These are phyloP conservation scores for Knufia fluminis DNA, from an alignment of 2,329 filamentous ascomycete genomes.

Conservation along the genomic window DNA sequence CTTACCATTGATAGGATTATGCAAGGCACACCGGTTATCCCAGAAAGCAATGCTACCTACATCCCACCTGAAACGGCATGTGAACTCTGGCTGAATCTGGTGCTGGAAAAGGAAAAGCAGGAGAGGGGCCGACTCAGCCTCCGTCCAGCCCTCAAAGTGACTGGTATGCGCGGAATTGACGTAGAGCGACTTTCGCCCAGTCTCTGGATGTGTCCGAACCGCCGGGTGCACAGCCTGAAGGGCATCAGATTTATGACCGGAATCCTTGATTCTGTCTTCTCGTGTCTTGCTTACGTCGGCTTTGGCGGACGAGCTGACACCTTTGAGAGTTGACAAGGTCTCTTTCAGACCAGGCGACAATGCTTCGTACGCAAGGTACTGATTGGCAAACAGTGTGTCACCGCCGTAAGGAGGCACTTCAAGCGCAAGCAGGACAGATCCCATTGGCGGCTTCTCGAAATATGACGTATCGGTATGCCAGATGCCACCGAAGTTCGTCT, in stretches of 20 bases:
- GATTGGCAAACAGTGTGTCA: constrained; percentile 26
- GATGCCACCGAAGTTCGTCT: constrained; percentile 20
- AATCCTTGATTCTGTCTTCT: constrained; percentile 21
- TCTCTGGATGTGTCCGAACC: constrained; percentile 28
- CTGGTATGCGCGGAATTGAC: constrained; percentile 29
- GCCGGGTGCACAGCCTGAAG: constrained; percentile 27
- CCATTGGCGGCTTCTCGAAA: constrained; percentile 16
- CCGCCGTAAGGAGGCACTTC: constrained; percentile 25
- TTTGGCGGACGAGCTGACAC: constrained; percentile 21
- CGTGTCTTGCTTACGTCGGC: constrained; percentile 25
- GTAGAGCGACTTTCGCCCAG: constrained; percentile 28
- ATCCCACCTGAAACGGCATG: constrained; percentile 40
- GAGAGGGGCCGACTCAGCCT: constrained; percentile 23
- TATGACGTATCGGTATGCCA: constrained; percentile 22
- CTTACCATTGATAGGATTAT: constrained; percentile 18
- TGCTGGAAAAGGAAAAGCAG: constrained; percentile 22
- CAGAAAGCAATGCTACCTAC: constrained; percentile 44
- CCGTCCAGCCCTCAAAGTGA: constrained; percentile 24
- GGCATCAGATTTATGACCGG: constrained; percentile 10
- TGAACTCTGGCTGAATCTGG: constrained; percentile 21
- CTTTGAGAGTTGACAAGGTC: constrained; percentile 23
- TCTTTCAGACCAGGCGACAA: constrained; percentile 26
- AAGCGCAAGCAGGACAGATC: constrained; percentile 17
- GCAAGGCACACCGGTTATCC: constrained; percentile 36
- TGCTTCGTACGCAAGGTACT: constrained; percentile 25